A percentile compares a stretch with the other conserved stretches of the same genome.
Evolutionary conservation across 768 basidiomycete species (phyloP).

Genomic region (Melanogaster broomeanus): DNA sequence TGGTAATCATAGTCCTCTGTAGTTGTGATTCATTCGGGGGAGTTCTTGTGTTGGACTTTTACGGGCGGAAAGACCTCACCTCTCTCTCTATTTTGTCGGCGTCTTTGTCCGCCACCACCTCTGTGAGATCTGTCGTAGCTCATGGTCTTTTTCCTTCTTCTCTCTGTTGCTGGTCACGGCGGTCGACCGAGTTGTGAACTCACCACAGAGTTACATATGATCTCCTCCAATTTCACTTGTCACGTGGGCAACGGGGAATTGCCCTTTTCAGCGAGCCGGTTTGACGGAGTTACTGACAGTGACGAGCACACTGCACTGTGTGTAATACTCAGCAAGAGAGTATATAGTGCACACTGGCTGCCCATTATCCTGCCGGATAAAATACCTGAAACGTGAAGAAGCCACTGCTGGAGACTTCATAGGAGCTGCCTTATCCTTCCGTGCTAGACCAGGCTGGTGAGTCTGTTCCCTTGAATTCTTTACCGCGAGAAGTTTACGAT

Average conservation of each 20-base stretch:
- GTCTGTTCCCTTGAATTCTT: neutral
- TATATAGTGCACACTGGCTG: neutral
- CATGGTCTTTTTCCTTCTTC: slow-evolving; percentile 40
- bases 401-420: neutral
- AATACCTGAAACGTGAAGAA: neutral
- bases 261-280: neutral
- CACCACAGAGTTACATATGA: neutral
- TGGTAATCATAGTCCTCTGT: slow-evolving; percentile 64
- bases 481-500: neutral
- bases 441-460: slow-evolving; percentile 25
- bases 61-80: slow-evolving; percentile 42
- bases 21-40: neutral
- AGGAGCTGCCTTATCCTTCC: neutral
- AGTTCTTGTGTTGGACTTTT: neutral
- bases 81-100: slow-evolving; percentile 47
- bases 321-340: too few species aligned
- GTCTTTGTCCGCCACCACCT: slow-evolving; percentile 46
- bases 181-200: neutral
- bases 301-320: neutral
- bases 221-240: too few species aligned
- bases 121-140: slow-evolving; percentile 56
- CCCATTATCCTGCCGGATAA: neutral
- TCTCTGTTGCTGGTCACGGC: slow-evolving; percentile 4
- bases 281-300: too few species aligned
- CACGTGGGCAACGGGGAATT: slow-evolving; percentile 20